Evolutionary conservation across 371 early-diverging fungal genomes (phyloP), one percentile per base, ranked within the genome.

Genomic region (Mortierella sp.): DNA sequence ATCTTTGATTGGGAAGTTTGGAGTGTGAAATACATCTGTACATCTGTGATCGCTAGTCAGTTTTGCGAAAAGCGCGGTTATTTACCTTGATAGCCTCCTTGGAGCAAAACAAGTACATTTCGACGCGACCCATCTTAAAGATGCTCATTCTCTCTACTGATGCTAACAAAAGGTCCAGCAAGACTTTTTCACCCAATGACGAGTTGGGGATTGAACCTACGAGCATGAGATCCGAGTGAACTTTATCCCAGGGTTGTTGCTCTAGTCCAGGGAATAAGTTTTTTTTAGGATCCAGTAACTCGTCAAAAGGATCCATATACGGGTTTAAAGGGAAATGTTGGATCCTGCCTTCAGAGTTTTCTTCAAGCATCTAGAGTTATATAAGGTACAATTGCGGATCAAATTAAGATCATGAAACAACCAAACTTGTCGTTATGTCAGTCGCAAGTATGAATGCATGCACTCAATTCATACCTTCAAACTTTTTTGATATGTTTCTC

Each of bases 61-160:
- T 36, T 36, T 6, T 45, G 45, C 16, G 16, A 4, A 16, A 45
- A 11, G 10, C 11, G 19, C 3, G 19, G 15, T 52, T 0, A 1
- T 28, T 52, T 69, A 79, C 80, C 80, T 81, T 68, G 67, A 63
- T n/a, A 0, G 76, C 64, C 43, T 81, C 81, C 60, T 81, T 75
- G 55, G 28, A 69, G 19, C 72, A 63, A 48, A 81, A 81, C 63
- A 81, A 69, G 55, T 52, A 81, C 81, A 81, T 81, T 53, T 76
- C 76, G 8, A 81, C 63, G 24, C 81, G 68, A 11, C 81, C 81
- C 52, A 72, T 52, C 24, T 47, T 19, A 36, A 81, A 81, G 22
- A 76, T 53, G 0, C 81, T 70, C 72, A 71, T 72, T n/a, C 64
- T 58, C n/a, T 72, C 69, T 21, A 66, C 65, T 4, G 81, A 81